These are phyloP conservation scores for Chiua virens DNA, from an alignment of 768 basidiomycete genomes.

Conservation along the genomic window DNA sequence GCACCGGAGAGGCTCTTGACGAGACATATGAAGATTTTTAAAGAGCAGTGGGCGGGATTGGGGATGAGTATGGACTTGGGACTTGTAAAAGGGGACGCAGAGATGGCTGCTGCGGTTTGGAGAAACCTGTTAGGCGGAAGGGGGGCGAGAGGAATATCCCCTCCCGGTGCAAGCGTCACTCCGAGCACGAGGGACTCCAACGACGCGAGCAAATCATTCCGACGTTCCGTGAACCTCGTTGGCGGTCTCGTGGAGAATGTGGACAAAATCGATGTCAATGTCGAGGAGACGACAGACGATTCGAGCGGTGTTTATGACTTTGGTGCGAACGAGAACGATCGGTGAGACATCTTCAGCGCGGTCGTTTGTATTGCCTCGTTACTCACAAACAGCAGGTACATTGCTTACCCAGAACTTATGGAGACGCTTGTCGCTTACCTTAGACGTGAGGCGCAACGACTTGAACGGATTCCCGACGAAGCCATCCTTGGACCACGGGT, in stretches of 20 bases:
- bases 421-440: slow-evolving; percentile 63
- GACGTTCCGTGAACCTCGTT: slow-evolving; percentile 69
- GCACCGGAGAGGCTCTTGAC: slow-evolving; percentile 80
- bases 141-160: slow-evolving; percentile 70
- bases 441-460: too few relatives aligned
- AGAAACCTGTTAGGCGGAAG: slow-evolving; percentile 85
- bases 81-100: slow-evolving; percentile 71
- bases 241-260: slow-evolving; percentile 66
- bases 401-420: slow-evolving; percentile 76
- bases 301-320: slow-evolving; percentile 75
- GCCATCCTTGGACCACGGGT: too few relatives aligned
- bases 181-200: slow-evolving; percentile 9
- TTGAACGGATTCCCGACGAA: too few relatives aligned
- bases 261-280: slow-evolving; percentile 55
- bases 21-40: slow-evolving; percentile 88
- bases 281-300: slow-evolving; percentile 63
- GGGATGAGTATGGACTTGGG: slow-evolving; percentile 78
- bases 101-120: slow-evolving; percentile 89
- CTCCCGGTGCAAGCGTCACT: slow-evolving; percentile 11
- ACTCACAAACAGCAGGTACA: slow-evolving; percentile 50
- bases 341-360: slow-evolving; percentile 15
- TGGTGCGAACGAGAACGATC: slow-evolving; percentile 45
- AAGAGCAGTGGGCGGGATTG: slow-evolving; percentile 88
- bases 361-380: not conserved
- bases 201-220: slow-evolving; percentile 33